Percentiles rank a stretch among this genome's conserved stretches.
These are phyloP conservation scores for Kernera saxatilis DNA, from an alignment of 345 rosid species.

Conservation along the genomic window DNA sequence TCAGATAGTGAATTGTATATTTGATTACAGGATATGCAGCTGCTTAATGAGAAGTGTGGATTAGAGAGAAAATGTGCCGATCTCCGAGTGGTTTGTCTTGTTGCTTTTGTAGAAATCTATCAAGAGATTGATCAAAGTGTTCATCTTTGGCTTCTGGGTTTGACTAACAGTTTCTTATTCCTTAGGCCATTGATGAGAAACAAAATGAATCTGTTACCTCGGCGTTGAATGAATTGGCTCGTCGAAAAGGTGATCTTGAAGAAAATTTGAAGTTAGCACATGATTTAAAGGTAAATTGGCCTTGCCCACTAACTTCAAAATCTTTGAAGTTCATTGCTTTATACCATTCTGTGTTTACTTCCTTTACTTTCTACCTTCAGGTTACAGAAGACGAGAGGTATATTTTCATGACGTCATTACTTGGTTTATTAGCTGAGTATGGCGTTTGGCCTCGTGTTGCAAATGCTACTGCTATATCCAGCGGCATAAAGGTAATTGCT, in stretches of 20 bases:
- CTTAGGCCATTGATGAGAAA: slow-evolving; percentile 86
- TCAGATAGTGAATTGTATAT: slow-evolving; percentile 4
- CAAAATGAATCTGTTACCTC: slow-evolving; percentile 75
- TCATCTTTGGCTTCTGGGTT: slow-evolving; percentile 11
- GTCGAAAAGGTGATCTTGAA: slow-evolving; percentile 81
- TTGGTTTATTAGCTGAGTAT: slow-evolving; percentile 79
- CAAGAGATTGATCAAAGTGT: slow-evolving; percentile 9
- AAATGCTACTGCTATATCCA: slow-evolving; percentile 64
- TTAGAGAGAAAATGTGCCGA: slow-evolving; percentile 89
- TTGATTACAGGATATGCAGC: slow-evolving; percentile 72
- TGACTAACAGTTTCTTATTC: slow-evolving; percentile 25
- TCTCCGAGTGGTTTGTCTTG: slow-evolving; percentile 70
- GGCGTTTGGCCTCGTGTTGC: slow-evolving; percentile 64
- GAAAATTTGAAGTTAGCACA: slow-evolving; percentile 65
- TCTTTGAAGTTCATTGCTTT: neutral
- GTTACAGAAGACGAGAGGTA: slow-evolving; percentile 78
- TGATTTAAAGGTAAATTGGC: slow-evolving; percentile 67
- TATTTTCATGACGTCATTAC: slow-evolving; percentile 77
- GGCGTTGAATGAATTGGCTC: slow-evolving; percentile 66
- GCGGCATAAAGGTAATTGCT: slow-evolving; percentile 61
- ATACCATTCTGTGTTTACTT: neutral
- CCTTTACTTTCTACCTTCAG: slow-evolving; percentile 35
- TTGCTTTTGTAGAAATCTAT: neutral
- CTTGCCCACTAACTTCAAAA: neutral
- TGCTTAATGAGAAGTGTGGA: slow-evolving; percentile 65